Base-by-base conservation (phyloP, 2,329 filamentous ascomycete genomes). In the Waltergamsia citrina region DNA sequence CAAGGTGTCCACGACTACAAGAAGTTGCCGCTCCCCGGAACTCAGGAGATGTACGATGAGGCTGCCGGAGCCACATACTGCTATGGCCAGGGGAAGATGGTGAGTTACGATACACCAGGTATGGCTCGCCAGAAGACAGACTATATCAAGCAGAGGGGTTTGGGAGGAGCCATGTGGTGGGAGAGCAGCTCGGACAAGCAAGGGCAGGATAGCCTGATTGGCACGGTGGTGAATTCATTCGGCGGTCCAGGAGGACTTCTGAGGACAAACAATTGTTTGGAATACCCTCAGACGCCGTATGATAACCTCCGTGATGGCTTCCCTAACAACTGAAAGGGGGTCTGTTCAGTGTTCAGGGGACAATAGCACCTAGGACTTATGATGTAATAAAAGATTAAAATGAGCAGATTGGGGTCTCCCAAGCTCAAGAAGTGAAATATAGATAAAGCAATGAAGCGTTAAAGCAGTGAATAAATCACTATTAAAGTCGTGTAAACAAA, bases 151-250 rank as follows among this genome's bases (percentile, higher is more conserved):
- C 54, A 71, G 15, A 62, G 69, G 29, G 66, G 74, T 0, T 69
- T 95, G 0, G 88, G 87, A 2, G 90, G 90, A 14, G 85, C 73
- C n/a, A 95, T 96, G 88, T 96, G 86, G 86, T 94, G 87, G 87
- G 88, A 95, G 62, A 85, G 77, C 47, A 90, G 81, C 48, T 79
- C 74, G 1, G 90, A 95, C 53, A 79, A 78, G 50, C 51, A 57
- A 3, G 78, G 76, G 0, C 62, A 67, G 0, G 57, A 69, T 34
- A 90, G 84, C 46, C 53, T 95, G 50, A 86, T 88, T 36, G 61
- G 56, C 6, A 78, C 70, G 11, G 76, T 80, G 12, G 73, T 82
- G 2, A 62, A 71, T 21, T 60, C 56, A 0, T 54, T 85, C 9
- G 79, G 77, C 14, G 75, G 77, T 0, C 51, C 57, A 0, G 43